Conservation (phyloP, 2,329 filamentous ascomycete species). For the Cordyceps fumosorosea region DNA sequence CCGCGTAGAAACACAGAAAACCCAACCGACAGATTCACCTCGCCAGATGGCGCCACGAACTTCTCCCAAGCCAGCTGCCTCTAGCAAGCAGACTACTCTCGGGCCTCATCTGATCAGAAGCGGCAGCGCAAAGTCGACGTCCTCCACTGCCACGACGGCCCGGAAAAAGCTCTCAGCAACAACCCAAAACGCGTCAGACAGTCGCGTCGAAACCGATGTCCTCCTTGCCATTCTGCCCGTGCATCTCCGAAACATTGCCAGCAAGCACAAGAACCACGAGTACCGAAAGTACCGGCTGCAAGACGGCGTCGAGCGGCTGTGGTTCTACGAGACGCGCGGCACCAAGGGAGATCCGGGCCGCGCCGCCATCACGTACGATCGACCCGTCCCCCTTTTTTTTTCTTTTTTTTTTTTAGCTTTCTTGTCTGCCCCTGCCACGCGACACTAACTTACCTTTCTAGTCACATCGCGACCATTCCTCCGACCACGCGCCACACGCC, state of each 20-base stretch:
- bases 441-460: not conserved
- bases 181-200: not conserved
- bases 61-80: too few species aligned
- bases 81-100: not conserved
- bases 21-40: not conserved
- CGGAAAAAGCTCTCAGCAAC: not conserved
- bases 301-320: constrained; percentile 19
- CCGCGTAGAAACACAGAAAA: too few species aligned
- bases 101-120: not conserved
- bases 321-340: constrained; percentile 21
- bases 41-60: not conserved
- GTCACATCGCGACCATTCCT: constrained; percentile 10
- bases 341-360: not conserved
- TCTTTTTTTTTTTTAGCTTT: not conserved
- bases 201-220: constrained; percentile 15
- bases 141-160: not conserved
- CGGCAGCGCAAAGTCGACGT: not conserved
- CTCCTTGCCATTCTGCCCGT: constrained; percentile 19
- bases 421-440: too few species aligned
- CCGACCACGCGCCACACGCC: constrained; percentile 13
- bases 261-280: constrained; percentile 21
- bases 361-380: constrained; percentile 1
- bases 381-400: not conserved
- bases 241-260: constrained; percentile 19
- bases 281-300: constrained; percentile 22